phyloP scores from a whole-genome alignment of 257 asterid species.

The Thymus mandschuricus region DNA sequence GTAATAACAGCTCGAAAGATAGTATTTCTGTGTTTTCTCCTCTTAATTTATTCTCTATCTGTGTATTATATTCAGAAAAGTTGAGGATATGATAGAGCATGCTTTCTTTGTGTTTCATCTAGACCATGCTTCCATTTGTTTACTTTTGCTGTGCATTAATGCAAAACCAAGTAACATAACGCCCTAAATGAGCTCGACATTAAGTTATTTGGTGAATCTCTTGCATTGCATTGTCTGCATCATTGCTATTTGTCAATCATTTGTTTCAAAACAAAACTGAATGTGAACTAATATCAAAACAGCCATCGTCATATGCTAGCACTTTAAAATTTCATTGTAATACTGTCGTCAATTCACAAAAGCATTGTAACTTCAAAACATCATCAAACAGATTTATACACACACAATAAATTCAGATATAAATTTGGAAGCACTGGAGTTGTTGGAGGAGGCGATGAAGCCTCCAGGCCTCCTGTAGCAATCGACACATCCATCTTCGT shows the following conservation, averaged over 20 bases:
- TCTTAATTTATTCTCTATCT: background rate
- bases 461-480: background rate
- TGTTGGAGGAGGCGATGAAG: background rate
- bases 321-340: background rate
- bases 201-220: background rate
- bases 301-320: background rate
- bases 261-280: background rate
- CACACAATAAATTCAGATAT: conserved; percentile 32
- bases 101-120: background rate
- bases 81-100: too few species aligned
- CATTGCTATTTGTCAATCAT: background rate
- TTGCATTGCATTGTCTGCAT: background rate
- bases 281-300: background rate
- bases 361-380: conserved; percentile 20
- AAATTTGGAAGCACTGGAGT: conserved; percentile 19
- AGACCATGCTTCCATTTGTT: background rate
- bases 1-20: background rate
- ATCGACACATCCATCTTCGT: conserved; percentile 1
- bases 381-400: conserved; percentile 29
- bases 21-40: background rate
- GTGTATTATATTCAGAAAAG: background rate
- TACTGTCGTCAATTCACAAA: conserved; percentile 14
- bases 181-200: background rate
- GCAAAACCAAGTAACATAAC: background rate
- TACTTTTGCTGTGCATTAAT: background rate